These are phyloP conservation scores for Xerophyta viscosa DNA, from an alignment of 106 monocot species.

Conservation along the genomic window DNA sequence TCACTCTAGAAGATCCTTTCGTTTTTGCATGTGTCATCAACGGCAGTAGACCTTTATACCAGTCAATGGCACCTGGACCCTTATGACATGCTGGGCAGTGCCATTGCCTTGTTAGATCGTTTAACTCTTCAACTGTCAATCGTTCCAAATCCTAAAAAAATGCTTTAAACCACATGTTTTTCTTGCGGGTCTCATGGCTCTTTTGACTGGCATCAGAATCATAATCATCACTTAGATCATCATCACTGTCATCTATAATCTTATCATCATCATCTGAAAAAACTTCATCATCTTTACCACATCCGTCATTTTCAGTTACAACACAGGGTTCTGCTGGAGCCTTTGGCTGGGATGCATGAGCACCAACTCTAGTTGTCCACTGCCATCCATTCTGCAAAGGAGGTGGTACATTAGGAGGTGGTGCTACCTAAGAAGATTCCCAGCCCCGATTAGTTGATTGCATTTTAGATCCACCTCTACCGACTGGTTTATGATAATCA, in stretches of 20 bases:
- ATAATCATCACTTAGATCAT: slow-evolving; percentile 83
- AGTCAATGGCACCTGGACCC: slow-evolving; percentile 93
- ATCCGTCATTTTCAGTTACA: slow-evolving; percentile 5
- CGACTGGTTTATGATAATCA: slow-evolving; percentile 17
- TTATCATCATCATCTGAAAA: slow-evolving; percentile 54
- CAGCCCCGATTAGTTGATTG: slow-evolving; percentile 22
- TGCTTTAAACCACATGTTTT: slow-evolving; percentile 53
- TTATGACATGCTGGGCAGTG: slow-evolving; percentile 88
- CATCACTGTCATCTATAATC: slow-evolving; percentile 33
- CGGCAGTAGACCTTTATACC: slow-evolving; percentile 90
- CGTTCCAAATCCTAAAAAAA: slow-evolving; percentile 66
- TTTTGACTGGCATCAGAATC: slow-evolving; percentile 81
- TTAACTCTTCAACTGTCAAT: slow-evolving; percentile 51
- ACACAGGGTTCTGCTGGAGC: not conserved
- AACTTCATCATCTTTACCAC: slow-evolving; percentile 23
- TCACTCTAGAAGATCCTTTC: slow-evolving; percentile 61
- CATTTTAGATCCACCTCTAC: slow-evolving; percentile 26
- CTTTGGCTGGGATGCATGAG: slow-evolving; percentile 18
- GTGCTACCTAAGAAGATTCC: slow-evolving; percentile 37
- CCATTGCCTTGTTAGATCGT: slow-evolving; percentile 71
- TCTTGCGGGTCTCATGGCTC: slow-evolving; percentile 72
- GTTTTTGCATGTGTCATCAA: slow-evolving; percentile 87
- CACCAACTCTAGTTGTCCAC: slow-evolving; percentile 38
- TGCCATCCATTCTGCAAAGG: slow-evolving; percentile 69
- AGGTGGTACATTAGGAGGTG: slow-evolving; percentile 22